Evolutionary conservation across 768 basidiomycete genomes (phyloP), one percentile per base, ranked within the genome.

Genomic region (Lepiota subincarnata): DNA sequence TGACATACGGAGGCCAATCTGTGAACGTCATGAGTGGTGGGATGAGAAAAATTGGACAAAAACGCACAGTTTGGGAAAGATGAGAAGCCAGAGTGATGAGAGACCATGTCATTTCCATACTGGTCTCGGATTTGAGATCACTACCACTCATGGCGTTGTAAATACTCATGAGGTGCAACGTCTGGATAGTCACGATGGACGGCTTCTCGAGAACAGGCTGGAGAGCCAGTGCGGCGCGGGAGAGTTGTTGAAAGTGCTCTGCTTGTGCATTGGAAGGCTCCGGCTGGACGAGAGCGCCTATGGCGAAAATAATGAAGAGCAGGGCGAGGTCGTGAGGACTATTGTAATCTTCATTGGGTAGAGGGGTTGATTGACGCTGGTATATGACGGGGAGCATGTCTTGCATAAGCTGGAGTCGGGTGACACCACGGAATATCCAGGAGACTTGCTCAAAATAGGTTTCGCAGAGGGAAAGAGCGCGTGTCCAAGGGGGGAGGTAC

Each of bases 191-290:
- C 19, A 82, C 80, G 40, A 86, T 65, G 0, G 82, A 80, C 8
- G 87, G 87, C 58, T 85, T 84, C 68, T 87, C 87, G 38, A 89
- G 66, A 19, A 89, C 79, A 0, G 86, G 75, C 59, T 85, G 84
- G 11, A 87, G 68, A 41, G 79, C 75, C n/a, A 90, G 67, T 1
- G 86, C 83, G 0, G 83, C 84, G 13, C 79, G 70, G 0, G 84
- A 75, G 19, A 89, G 73, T 57, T 87, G 84, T 45, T 86, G 79
- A 50, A 75, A 86, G 55, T 86, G 85, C 55, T 86, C 84, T 12
- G 77, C 85, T 20, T 82, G 64, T 12, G 56, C 35, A 14, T 49
- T 50, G 2, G 62, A 66, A 0, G 69, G 62, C 8, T 66, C 64
- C 0, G 64, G 60, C 12, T 69, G 68, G 13, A 78, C 72, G 2